A percentile compares a stretch with the other conserved stretches of the same genome.
phyloP scores from a whole-genome alignment of 257 asterid species.

The Perilla frutescens region DNA sequence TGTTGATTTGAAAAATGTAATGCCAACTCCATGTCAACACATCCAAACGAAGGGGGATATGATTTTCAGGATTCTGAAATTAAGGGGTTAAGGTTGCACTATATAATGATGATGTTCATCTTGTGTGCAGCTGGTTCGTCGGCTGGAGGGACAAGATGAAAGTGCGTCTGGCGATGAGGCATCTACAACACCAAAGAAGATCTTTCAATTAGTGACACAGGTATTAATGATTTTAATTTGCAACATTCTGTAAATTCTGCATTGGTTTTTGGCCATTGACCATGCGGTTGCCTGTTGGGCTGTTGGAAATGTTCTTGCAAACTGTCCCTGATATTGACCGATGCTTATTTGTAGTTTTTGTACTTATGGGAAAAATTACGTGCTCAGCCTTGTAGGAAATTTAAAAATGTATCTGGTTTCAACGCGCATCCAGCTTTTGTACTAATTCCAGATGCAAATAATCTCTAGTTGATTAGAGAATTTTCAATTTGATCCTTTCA shows the following conservation, averaged over 20 bases:
- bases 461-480: constrained; percentile 12
- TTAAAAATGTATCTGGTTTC: not conserved
- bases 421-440: constrained; percentile 10
- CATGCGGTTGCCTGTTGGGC: constrained; percentile 27
- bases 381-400: constrained; percentile 18
- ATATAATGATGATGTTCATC: constrained; percentile 27
- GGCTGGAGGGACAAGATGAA: constrained; percentile 71
- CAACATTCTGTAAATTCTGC: constrained; percentile 4
- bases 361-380: not conserved
- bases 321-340: constrained; percentile 19
- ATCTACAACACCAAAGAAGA: constrained; percentile 76
- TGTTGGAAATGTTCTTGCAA: constrained; percentile 19
- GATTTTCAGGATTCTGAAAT: not conserved
- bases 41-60: constrained; percentile 7
- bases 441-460: constrained; percentile 26
- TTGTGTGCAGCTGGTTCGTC: constrained; percentile 78
- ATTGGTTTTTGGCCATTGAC: constrained; percentile 28
- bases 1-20: not conserved
- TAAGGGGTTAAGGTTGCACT: constrained; percentile 29
- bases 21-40: not conserved
- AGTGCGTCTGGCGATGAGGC: constrained; percentile 69
- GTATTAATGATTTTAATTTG: constrained; percentile 42
- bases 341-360: constrained; percentile 15
- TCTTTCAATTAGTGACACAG: constrained; percentile 85
- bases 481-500: constrained; percentile 23